Evolutionary conservation across 371 early-diverging fungal species (phyloP).

Genomic region (Syncephalastrum racemosum): DNA sequence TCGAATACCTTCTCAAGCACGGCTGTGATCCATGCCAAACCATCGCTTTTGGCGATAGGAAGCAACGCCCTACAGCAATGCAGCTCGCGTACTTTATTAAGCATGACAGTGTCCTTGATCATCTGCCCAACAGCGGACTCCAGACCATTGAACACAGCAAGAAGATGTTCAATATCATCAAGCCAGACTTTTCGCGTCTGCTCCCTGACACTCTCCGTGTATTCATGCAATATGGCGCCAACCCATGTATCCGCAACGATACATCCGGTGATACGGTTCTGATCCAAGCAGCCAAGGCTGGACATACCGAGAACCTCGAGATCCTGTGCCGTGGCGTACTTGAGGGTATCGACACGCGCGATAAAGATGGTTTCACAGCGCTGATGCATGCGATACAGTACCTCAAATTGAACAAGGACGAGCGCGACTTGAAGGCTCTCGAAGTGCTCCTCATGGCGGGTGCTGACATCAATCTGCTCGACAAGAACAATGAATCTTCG

Average conservation of each 20-base stretch:
- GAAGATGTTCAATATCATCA: slow-evolving; percentile 22
- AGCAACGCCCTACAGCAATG: slow-evolving; percentile 21
- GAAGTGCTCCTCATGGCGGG: no score
- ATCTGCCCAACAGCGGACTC: slow-evolving; percentile 10
- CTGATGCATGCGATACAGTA: slow-evolving; percentile 13
- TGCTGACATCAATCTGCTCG: no score
- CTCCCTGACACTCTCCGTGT: slow-evolving; percentile 18
- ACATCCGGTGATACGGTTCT: no score
- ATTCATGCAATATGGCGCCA: slow-evolving; percentile 31
- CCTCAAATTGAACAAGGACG: no score
- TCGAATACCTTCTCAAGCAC: slow-evolving; percentile 28
- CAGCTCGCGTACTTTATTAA: slow-evolving; percentile 24
- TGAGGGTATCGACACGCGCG: neutral
- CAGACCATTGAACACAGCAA: slow-evolving; percentile 21
- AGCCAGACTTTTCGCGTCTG: slow-evolving; percentile 26
- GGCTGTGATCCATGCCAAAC: slow-evolving; percentile 23
- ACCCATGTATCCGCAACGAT: slow-evolving; percentile 30
- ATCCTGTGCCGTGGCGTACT: no score
- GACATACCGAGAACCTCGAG: no score
- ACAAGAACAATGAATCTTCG: no score
- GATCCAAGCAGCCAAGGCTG: no score
- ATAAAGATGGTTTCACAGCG: slow-evolving; percentile 25
- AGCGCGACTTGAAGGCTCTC: no score
- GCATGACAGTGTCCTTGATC: slow-evolving; percentile 13
- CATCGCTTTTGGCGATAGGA: neutral